Base-by-base conservation (phyloP, 495 filamentous ascomycete species). In the Entonaema liquescens region DNA sequence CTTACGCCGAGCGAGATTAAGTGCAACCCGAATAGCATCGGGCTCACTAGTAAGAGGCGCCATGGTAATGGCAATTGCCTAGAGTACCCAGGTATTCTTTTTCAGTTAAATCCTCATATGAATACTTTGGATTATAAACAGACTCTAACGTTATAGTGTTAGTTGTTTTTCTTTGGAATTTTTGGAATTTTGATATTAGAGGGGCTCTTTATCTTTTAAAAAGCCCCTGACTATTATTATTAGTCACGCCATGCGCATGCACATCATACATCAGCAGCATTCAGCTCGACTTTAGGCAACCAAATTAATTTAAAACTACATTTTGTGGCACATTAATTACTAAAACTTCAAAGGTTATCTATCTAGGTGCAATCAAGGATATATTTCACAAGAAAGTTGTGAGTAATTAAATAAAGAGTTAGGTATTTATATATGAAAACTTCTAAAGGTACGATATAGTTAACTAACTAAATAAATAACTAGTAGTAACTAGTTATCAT, bases 11-110 rank as follows among this genome's bases (percentile, higher is more conserved):
- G 79, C 75, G 55, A 73, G 76, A 55, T 83, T 80, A n/a, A 85
- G 71, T 8, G 80, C 77, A 7, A 82, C 67, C n/a, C 82, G 79
- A 26, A 84, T 54, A 33, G 81, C 81, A 53, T 81, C 76, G 15
- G 83, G 83, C 36, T 84, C 83, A 31, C 33, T 79, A 29, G 76
- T 80, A 25, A 82, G 77, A 38, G 82, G 83, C 50, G 82, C 82
- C 82, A 84, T 84, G 17, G 38, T 44, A 40, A 47, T 23, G 23
- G 59, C 49, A 29, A 53, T 53, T 53, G 28, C 25, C 12, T 29
- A 53, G 49, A 29, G n/a, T n/a, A n/a, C n/a, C 2, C 17, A 42
- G 38, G 12, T 29, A 15, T 2, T 26, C 23, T n/a, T 7, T 1
- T n/a, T n/a, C n/a, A n/a, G n/a, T n/a, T n/a, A 17, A 53, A 17